Evolutionary conservation across 495 filamentous ascomycete genomes (phyloP).

Genomic region (Talaromyces trachyspermus): DNA sequence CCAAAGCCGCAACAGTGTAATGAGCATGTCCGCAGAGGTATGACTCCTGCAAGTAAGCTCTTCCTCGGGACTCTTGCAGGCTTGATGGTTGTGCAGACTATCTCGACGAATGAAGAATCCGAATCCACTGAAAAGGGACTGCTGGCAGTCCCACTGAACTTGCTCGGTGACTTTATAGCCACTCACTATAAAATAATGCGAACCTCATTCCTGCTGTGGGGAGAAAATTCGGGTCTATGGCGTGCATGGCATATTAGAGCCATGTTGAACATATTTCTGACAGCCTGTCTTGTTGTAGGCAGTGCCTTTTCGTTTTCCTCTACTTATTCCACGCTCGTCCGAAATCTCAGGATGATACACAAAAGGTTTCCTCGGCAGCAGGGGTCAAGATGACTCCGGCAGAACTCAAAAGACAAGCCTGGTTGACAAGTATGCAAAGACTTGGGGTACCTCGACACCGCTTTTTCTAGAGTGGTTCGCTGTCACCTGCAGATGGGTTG

Average conservation of each 20-base stretch:
- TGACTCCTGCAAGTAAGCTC: slow-evolving; percentile 58
- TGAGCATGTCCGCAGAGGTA: slow-evolving; percentile 27
- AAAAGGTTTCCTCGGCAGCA: slow-evolving; percentile 33
- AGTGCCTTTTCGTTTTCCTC: slow-evolving; percentile 60
- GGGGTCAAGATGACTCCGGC: slow-evolving; percentile 64
- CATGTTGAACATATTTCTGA: slow-evolving; percentile 43
- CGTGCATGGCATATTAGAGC: slow-evolving; percentile 35
- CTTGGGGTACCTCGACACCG: slow-evolving; percentile 88
- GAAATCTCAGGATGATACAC: slow-evolving; percentile 26
- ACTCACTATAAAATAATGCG: slow-evolving; percentile 9
- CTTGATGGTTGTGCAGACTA: slow-evolving; percentile 80
- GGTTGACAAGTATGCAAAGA: slow-evolving; percentile 90
- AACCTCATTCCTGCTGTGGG: slow-evolving; percentile 13
- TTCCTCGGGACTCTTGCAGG: slow-evolving; percentile 90
- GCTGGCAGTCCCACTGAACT: slow-evolving; percentile 54
- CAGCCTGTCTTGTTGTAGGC: slow-evolving; percentile 56
- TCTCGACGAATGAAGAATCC: slow-evolving; percentile 45
- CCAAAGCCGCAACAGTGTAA: slow-evolving; percentile 11
- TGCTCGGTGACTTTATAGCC: slow-evolving; percentile 31
- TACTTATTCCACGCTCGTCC: slow-evolving; percentile 57
- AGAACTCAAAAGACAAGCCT: slow-evolving; percentile 79
- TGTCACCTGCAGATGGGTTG: slow-evolving; percentile 67
- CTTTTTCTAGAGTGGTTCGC: slow-evolving; percentile 81
- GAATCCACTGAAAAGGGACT: slow-evolving; percentile 64
- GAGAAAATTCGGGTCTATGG: slow-evolving; percentile 17